Evolutionary conservation across 306 rosid species (phyloP).

Genomic region (Bauhinia variegata): DNA sequence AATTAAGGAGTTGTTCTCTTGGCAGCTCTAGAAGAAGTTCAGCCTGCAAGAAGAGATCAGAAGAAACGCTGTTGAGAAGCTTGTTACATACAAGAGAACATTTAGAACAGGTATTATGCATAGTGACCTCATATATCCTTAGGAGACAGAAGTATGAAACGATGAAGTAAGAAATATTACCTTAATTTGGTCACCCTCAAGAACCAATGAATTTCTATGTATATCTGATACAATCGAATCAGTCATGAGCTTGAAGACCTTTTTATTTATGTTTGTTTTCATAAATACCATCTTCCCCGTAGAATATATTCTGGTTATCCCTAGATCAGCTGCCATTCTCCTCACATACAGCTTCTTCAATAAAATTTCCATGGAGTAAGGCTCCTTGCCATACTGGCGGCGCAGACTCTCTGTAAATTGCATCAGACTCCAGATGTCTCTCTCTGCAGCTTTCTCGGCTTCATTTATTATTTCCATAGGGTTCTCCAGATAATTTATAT

Average conservation of each 20-base stretch:
- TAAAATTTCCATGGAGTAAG: slow-evolving; percentile 79
- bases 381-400: slow-evolving; percentile 90
- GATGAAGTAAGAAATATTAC: slow-evolving; percentile 46
- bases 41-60: slow-evolving; percentile 61
- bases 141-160: not conserved
- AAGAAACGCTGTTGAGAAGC: not conserved
- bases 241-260: slow-evolving; percentile 74
- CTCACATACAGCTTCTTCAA: slow-evolving; percentile 81
- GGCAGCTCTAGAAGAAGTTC: slow-evolving; percentile 95
- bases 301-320: slow-evolving; percentile 70
- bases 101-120: not conserved
- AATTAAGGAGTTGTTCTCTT: slow-evolving; percentile 84
- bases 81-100: not conserved
- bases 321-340: slow-evolving; percentile 97
- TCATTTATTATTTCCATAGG: slow-evolving; percentile 84
- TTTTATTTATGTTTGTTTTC: slow-evolving; percentile 77
- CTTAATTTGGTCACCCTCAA: slow-evolving; percentile 78
- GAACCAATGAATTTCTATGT: slow-evolving; percentile 66
- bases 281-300: slow-evolving; percentile 70
- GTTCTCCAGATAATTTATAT: slow-evolving; percentile 86
- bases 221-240: slow-evolving; percentile 76
- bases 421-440: slow-evolving; percentile 84
- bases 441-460: slow-evolving; percentile 84
- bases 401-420: slow-evolving; percentile 87
- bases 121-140: not conserved